These are phyloP conservation scores for Daldinia caldariorum DNA, from an alignment of 495 filamentous ascomycete species.

Conservation along the genomic window DNA sequence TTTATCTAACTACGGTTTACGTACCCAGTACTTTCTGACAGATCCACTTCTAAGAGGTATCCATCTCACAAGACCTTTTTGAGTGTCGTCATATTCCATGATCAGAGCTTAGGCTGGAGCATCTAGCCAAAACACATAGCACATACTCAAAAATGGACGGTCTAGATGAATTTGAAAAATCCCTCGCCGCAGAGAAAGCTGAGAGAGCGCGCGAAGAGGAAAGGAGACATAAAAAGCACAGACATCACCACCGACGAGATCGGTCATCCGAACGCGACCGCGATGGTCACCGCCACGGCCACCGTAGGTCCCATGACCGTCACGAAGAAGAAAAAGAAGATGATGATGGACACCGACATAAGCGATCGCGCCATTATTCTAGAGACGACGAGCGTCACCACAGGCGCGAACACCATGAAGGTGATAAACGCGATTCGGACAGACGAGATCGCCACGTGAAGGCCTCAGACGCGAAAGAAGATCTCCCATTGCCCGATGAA, in stretches of 20 bases:
- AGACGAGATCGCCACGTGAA: slow-evolving; percentile 51
- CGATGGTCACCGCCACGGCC: slow-evolving; percentile 47
- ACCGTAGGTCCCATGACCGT: slow-evolving; percentile 44
- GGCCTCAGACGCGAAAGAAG: slow-evolving; percentile 58
- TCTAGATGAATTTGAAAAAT: slow-evolving; percentile 65
- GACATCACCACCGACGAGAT: slow-evolving; percentile 57
- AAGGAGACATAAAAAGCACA: slow-evolving; percentile 55
- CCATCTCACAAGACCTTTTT: slow-evolving; percentile 9
- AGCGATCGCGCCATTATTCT: slow-evolving; percentile 57
- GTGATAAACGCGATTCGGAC: slow-evolving; percentile 35
- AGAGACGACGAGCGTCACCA: slow-evolving; percentile 53
- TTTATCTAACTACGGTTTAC: too few species aligned
- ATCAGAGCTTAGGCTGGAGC: slow-evolving; percentile 1
- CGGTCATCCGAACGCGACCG: slow-evolving; percentile 54
- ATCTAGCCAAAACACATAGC: slow-evolving; percentile 17
- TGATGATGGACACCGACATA: slow-evolving; percentile 50
- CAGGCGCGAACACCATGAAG: slow-evolving; percentile 44
- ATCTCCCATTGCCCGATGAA: slow-evolving; percentile 58
- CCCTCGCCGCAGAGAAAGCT: slow-evolving; percentile 61
- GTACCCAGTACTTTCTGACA: too few species aligned
- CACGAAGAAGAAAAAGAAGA: slow-evolving; percentile 50
- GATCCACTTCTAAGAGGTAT: neutral
- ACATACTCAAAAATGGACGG: slow-evolving; percentile 56
- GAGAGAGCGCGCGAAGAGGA: slow-evolving; percentile 57
- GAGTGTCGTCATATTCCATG: slow-evolving; percentile 26